Conservation (phyloP, 306 rosid species). For the Inga laurina region DNA sequence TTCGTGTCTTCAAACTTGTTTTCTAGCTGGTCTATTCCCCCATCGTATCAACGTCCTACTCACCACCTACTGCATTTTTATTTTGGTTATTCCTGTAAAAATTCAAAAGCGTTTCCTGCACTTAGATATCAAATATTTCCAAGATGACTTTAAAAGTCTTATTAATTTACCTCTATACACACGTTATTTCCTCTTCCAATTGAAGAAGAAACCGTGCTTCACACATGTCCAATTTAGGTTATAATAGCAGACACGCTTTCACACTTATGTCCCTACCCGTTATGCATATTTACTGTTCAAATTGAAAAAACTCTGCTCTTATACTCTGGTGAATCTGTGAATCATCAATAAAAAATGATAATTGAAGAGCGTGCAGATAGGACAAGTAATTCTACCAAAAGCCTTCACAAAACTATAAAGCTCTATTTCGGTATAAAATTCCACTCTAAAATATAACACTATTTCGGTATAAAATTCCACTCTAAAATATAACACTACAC, state of each 20-base stretch:
- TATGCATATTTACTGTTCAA: not conserved
- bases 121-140: not conserved
- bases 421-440: not conserved
- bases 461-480: not conserved
- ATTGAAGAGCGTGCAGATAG: not conserved
- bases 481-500: not conserved
- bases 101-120: constrained; percentile 9
- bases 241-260: not conserved
- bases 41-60: too few species aligned
- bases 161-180: not conserved
- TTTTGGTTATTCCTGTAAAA: not conserved
- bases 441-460: not conserved
- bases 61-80: too few species aligned
- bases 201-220: not conserved
- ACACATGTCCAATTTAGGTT: not conserved
- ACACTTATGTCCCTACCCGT: not conserved
- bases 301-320: not conserved
- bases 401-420: not conserved
- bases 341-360: not conserved
- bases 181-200: not conserved
- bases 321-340: not conserved
- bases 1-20: too few species aligned
- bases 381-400: not conserved
- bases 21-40: too few species aligned
- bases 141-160: not conserved